Evolutionary conservation across 2,329 filamentous ascomycete genomes (phyloP).

Genomic region (Colletotrichum tamarilloi): DNA sequence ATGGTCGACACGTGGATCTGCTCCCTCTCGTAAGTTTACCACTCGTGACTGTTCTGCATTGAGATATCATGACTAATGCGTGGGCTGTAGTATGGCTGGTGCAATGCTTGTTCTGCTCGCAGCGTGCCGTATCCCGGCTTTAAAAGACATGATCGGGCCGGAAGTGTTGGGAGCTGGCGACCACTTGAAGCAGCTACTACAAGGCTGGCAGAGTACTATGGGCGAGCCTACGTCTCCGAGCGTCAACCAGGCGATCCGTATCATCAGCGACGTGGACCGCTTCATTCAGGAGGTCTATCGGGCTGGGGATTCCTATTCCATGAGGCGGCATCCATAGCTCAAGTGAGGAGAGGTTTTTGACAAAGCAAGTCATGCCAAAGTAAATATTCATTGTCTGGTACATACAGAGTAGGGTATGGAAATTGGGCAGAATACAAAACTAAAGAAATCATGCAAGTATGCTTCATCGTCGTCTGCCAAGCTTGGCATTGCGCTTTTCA

Average conservation of each 20-base stretch:
- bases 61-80: not conserved
- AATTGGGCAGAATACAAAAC: not conserved
- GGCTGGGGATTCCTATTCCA: slow-evolving; percentile 26
- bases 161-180: slow-evolving; percentile 52
- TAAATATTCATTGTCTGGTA: not conserved
- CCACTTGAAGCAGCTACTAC: slow-evolving; percentile 53
- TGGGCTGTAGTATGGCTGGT: slow-evolving; percentile 54
- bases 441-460: not conserved
- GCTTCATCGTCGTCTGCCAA: not conserved
- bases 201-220: slow-evolving; percentile 53
- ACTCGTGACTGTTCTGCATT: not conserved
- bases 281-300: slow-evolving; percentile 52
- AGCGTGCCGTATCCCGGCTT: slow-evolving; percentile 51
- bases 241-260: slow-evolving; percentile 57
- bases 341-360: not conserved
- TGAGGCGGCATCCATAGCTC: not conserved
- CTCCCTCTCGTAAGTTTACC: slow-evolving; percentile 57
- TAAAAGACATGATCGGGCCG: slow-evolving; percentile 51
- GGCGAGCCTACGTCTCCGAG: slow-evolving; percentile 55
- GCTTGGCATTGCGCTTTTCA: not conserved
- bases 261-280: slow-evolving; percentile 56
- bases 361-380: not conserved
- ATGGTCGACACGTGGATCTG: slow-evolving; percentile 67
- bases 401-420: not conserved
- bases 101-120: slow-evolving; percentile 61